These are phyloP conservation scores for Sporothrix schenckii DNA, from an alignment of 2,329 filamentous ascomycete genomes.

Conservation along the genomic window DNA sequence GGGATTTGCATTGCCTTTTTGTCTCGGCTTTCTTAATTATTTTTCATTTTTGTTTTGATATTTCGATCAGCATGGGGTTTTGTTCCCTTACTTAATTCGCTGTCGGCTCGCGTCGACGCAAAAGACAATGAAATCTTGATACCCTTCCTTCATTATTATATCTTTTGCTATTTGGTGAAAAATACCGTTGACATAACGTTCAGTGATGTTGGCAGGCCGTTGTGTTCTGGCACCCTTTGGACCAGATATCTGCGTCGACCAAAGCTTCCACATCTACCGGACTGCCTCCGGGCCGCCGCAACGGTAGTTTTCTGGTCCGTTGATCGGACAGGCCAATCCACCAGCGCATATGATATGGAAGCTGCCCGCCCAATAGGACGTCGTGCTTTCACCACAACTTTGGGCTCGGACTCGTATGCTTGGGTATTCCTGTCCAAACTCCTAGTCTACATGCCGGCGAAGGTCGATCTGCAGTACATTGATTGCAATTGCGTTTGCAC, in stretches of 20 bases:
- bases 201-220: not conserved
- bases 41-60: conserved; percentile 1
- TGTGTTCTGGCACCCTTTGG: not conserved
- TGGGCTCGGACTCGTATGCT: too few species aligned
- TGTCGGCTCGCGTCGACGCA: conserved; percentile 17
- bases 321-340: too few species aligned
- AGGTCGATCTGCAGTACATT: not conserved
- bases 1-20: not conserved
- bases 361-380: not conserved
- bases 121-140: conserved; percentile 27
- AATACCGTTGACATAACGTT: not conserved
- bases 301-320: too few species aligned
- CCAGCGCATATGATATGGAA: too few species aligned
- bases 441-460: not conserved
- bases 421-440: too few species aligned
- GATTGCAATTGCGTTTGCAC: not conserved
- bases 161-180: not conserved
- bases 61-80: not conserved
- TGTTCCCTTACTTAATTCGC: conserved; percentile 26
- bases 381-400: not conserved
- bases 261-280: too few species aligned
- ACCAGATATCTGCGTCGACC: too few species aligned
- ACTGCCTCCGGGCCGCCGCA: too few species aligned
- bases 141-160: not conserved
- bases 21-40: not conserved